Percentiles rank a stretch among this genome's conserved stretches.
Conservation (phyloP, 805 yeast species). For the Suhomyces kilbournensis region DNA sequence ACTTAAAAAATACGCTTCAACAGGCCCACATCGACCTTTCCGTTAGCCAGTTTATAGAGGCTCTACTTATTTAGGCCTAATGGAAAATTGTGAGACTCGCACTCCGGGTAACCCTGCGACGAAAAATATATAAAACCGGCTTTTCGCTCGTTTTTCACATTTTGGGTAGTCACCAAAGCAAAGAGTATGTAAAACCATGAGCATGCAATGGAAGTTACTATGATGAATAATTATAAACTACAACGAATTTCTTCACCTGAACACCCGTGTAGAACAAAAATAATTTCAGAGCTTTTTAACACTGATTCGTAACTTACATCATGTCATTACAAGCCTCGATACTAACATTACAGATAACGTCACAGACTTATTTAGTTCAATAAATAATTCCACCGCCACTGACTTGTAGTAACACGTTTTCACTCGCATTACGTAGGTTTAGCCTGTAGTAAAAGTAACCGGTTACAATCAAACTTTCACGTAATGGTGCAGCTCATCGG, state of each 20-base stretch:
- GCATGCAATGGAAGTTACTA: not conserved
- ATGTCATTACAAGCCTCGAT: not conserved
- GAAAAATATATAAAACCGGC: not conserved
- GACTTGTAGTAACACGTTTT: too few species aligned
- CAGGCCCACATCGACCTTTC: not conserved
- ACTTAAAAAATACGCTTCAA: not conserved
- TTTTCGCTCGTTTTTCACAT: not conserved
- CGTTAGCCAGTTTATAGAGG: not conserved
- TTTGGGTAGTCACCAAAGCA: not conserved
- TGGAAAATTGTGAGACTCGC: not conserved
- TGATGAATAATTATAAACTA: slow-evolving; percentile 34
- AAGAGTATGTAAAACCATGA: slow-evolving; percentile 7
- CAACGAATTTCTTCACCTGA: slow-evolving; percentile 74
- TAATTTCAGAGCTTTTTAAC: slow-evolving; percentile 69
- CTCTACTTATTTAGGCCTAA: not conserved
- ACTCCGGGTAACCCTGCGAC: slow-evolving; percentile 6
- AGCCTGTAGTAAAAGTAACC: too few species aligned
- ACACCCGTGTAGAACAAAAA: slow-evolving; percentile 52
- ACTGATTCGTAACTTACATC: slow-evolving; percentile 37
- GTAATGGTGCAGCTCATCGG: too few species aligned
- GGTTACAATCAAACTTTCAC: too few species aligned
- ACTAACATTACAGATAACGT: slow-evolving; percentile 6
- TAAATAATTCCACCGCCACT: not conserved
- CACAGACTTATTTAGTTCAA: not conserved
- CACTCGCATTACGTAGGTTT: not conserved